Percentiles rank a stretch among this genome's conserved stretches.
phyloP scores from a whole-genome alignment of 1,139 yeast species.

The Debaryomycetaceae sp. region DNA sequence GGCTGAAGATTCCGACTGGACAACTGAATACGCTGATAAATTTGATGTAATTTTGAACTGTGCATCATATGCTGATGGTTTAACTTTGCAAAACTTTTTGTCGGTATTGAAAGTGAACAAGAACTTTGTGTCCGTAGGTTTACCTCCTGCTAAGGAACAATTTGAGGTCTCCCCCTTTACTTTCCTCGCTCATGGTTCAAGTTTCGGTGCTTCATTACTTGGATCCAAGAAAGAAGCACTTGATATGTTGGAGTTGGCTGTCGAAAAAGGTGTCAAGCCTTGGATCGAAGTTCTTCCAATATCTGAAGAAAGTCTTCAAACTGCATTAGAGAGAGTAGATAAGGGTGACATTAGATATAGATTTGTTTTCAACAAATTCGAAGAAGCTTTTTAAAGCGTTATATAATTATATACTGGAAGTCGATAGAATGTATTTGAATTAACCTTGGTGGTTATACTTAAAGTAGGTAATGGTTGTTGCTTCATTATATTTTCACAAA shows the following conservation, averaged over 20 bases:
- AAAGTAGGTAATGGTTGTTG: not conserved
- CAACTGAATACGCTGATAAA: slow-evolving; percentile 22
- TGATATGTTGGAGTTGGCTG: slow-evolving; percentile 39
- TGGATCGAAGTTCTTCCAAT: slow-evolving; percentile 43
- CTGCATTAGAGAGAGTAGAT: slow-evolving; percentile 29
- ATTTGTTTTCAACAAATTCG: slow-evolving; percentile 57
- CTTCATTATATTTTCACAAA: too few species aligned
- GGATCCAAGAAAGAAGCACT: slow-evolving; percentile 38
- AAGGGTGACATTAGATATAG: slow-evolving; percentile 63
- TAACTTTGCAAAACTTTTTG: slow-evolving; percentile 29
- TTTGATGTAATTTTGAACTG: slow-evolving; percentile 51
- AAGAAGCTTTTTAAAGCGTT: slow-evolving; percentile 21
- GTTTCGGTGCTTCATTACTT: slow-evolving; percentile 31
- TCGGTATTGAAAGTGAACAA: slow-evolving; percentile 39
- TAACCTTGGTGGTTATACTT: not conserved
- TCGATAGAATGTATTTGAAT: too few species aligned
- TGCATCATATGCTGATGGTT: slow-evolving; percentile 39
- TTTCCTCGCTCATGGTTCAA: slow-evolving; percentile 26
- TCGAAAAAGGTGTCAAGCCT: slow-evolving; percentile 36
- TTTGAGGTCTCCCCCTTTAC: slow-evolving; percentile 25
- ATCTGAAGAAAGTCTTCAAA: slow-evolving; percentile 24
- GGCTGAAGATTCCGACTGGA: slow-evolving; percentile 35
- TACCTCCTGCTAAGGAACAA: slow-evolving; percentile 35
- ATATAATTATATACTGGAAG: not conserved
- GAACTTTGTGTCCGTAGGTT: slow-evolving; percentile 53